These are phyloP conservation scores for Xylaria sp. DNA, from an alignment of 2,329 filamentous ascomycete genomes.

Conservation along the genomic window DNA sequence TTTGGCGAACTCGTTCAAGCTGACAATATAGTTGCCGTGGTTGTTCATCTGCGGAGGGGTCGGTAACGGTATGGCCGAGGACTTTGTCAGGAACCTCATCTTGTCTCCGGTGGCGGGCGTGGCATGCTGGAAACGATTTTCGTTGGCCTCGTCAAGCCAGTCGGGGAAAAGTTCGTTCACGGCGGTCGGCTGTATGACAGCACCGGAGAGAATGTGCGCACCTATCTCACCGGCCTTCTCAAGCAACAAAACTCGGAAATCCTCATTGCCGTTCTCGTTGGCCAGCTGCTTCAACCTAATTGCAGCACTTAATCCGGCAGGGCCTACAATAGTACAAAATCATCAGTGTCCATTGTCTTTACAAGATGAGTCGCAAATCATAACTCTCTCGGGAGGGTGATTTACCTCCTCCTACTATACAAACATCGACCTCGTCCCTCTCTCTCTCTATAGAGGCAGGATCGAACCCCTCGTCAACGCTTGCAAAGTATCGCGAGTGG, in stretches of 20 bases:
- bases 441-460: constrained; percentile 78
- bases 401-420: constrained; percentile 86
- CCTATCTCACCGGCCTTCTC: constrained; percentile 97
- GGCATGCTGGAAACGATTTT: constrained; percentile 82
- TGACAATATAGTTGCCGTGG: constrained; percentile 96
- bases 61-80: constrained; percentile 76
- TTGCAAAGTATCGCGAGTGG: constrained; percentile 37
- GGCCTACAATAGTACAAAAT: constrained; percentile 56
- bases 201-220: constrained; percentile 93
- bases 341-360: constrained; percentile 9
- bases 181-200: constrained; percentile 88
- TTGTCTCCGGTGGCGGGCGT: constrained; percentile 83
- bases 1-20: constrained; percentile 90
- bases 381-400: constrained; percentile 23
- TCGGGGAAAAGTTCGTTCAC: constrained; percentile 91
- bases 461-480: constrained; percentile 65
- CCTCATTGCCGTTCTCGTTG: constrained; percentile 92
- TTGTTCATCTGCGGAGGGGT: constrained; percentile 98
- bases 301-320: constrained; percentile 88
- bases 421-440: constrained; percentile 92
- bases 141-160: constrained; percentile 90
- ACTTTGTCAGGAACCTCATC: constrained; percentile 94
- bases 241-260: constrained; percentile 89
- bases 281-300: constrained; percentile 96
- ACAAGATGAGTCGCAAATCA: not conserved